Base-by-base conservation (phyloP, 2,329 filamentous ascomycete species). In the Aspergillus proliferans region DNA sequence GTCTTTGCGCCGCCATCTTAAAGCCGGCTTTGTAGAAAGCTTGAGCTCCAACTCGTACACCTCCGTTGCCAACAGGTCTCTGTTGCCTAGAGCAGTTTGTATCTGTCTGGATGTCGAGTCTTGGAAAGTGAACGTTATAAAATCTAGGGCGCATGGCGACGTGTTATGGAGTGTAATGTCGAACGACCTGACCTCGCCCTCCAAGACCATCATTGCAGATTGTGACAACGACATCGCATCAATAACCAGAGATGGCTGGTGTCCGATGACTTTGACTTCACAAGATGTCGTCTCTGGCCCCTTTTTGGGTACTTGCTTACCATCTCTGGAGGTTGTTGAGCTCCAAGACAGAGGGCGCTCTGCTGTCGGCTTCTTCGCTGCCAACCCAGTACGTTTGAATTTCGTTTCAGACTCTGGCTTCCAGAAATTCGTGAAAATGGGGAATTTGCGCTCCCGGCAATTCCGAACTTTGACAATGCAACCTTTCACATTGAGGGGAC, bases 121-220 rank as follows among this genome's bases (percentile, higher is more conserved):
- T 58, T 90, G 85, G 65, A 95, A 95, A 0, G 88, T 91, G 51
- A 96, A 89, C 22, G 93, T 77, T 33, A 96, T 73, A 48, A 97
- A 85, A 62, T 95, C 88, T 1, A 88, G 88, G 1, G 88, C 76
- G 1, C 86, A 90, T 1, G 76, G 66, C 0, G 89, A 93, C 7
- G 82, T 75, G 56, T 98, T 98, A 56, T 86, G 81, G 12, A 97
- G 72, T 0, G 86, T 91, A 14, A 96, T 78, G 0, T 81, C 85
- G 62, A 97, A 94, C 0, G 76, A 75, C 58, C 84, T 85, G 19
- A 80, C 81, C 68, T 98, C 92, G 40, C 93, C 93, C 71, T 97
- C 92, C 5, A 98, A 76, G 9, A 98, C 79, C 90, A 95, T 96
- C 33, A 95, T 74, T 8, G 89, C 87, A 19, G 87, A 88, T 61